These are phyloP conservation scores for Aspergillus pseudoglaucus DNA, from an alignment of 2,329 filamentous ascomycete species.

Conservation along the genomic window DNA sequence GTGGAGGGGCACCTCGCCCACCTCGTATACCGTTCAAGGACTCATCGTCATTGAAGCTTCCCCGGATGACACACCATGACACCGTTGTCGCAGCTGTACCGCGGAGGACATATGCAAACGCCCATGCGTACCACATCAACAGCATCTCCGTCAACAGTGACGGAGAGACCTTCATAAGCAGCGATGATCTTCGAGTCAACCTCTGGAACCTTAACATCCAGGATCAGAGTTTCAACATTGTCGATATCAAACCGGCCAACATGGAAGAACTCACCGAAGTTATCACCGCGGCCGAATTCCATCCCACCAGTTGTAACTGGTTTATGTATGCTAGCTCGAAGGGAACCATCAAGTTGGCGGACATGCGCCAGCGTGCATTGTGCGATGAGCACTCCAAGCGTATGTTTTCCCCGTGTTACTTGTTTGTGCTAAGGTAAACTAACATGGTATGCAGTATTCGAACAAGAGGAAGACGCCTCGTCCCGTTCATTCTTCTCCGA, in stretches of 20 bases:
- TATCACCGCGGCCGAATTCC: constrained; percentile 96
- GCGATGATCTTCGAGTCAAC: constrained; percentile 95
- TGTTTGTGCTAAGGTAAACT: constrained; percentile 6
- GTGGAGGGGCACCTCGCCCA: constrained; percentile 68
- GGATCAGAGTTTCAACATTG: constrained; percentile 99
- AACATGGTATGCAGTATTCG: constrained; percentile 64
- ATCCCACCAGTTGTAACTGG: constrained; percentile 96
- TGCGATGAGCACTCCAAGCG: constrained; percentile 95
- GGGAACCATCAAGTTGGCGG: constrained; percentile 95
- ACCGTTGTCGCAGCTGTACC: constrained; percentile 96
- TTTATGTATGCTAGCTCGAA: constrained; percentile 99
- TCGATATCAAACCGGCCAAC: constrained; percentile 98
- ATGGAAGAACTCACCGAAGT: constrained; percentile 99
- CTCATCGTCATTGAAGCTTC: constrained; percentile 79
- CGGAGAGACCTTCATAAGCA: constrained; percentile 98
- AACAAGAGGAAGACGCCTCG: constrained; percentile 95
- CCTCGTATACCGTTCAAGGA: constrained; percentile 71
- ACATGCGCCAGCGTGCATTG: constrained; percentile 94
- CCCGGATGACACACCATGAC: constrained; percentile 93
- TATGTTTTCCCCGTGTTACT: constrained; percentile 43
- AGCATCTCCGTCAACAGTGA: constrained; percentile 99
- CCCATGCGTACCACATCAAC: constrained; percentile 99
- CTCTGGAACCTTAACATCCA: constrained; percentile 99
- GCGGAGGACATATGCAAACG: constrained; percentile 93
- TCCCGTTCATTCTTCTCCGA: constrained; percentile 99